Base-by-base conservation (phyloP, 2,329 filamentous ascomycete species). In the Oidium heveae region DNA sequence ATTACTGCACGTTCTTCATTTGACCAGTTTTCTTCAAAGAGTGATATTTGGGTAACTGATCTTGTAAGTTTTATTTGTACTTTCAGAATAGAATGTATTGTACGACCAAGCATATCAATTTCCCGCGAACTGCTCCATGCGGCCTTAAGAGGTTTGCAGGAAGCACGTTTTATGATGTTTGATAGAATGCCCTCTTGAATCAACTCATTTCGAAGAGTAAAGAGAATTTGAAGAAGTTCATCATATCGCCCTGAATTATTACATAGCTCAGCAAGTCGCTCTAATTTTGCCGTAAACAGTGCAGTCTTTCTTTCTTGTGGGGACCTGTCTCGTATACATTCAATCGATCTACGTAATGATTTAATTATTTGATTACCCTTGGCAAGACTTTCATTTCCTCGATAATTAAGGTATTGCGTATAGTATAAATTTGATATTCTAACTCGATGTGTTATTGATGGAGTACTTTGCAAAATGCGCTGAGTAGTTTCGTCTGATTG, bases 381-480 rank as follows among this genome's bases (percentile, higher is more conserved):
- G 0, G 65, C 58, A 33, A 69, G 69, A 4, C 67, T 66, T 0
- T 66, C 59, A 24, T 68, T 66, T 52, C 74, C 75, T 15, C 71
- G 67, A 57, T 76, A 63, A 47, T 71, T 69, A 18, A 74, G 67
- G 61, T 78, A 77, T 51, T 76, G 71, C n/a, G 77, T 70, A 63
- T 80, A 86, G 63, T 85, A 85, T 2, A 84, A 71, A 60, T 82
- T 80, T 0, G 82, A 86, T 28, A 86, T 74, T 60, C 80, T 84
- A 57, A 82, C 73, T 55, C 76, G 70, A 59, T 79, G 77, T 1
- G 68, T 69, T n/a, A 63, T 60, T 20, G 66, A 58, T 8, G 66
- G 59, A 28, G 67, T 66, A 18, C 55, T 58, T 20, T 63, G 62
- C 16, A 50, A 18, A 36, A 52, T 22, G 34, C 37, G 24, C 37